Evolutionary conservation across 2,329 filamentous ascomycete species (phyloP).

Genomic region (Aspergillus pseudoglaucus): DNA sequence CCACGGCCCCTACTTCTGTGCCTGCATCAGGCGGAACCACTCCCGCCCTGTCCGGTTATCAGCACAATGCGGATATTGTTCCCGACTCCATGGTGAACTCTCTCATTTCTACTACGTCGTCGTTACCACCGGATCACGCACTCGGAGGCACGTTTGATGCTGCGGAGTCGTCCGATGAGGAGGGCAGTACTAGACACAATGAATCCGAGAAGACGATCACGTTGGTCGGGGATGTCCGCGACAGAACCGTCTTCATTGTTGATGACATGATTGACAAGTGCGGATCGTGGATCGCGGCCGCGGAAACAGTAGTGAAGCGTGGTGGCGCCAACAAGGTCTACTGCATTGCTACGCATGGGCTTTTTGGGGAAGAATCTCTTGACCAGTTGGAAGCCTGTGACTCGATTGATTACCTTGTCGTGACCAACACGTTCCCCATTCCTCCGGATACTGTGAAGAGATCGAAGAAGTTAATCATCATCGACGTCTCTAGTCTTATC

Average conservation of each 20-base stretch:
- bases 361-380: constrained; percentile 85
- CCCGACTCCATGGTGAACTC: constrained; percentile 82
- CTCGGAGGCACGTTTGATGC: constrained; percentile 81
- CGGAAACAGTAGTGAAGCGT: constrained; percentile 91
- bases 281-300: constrained; percentile 93
- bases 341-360: constrained; percentile 92
- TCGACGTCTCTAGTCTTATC: constrained; percentile 82
- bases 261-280: constrained; percentile 99
- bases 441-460: constrained; percentile 62
- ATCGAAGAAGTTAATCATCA: constrained; percentile 75
- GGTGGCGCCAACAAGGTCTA: constrained; percentile 90
- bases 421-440: constrained; percentile 97
- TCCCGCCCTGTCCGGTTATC: constrained; percentile 30
- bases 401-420: constrained; percentile 87
- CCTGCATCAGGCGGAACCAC: constrained; percentile 46
- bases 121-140: constrained; percentile 60
- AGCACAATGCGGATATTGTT: constrained; percentile 47
- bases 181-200: constrained; percentile 47
- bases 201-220: constrained; percentile 92
- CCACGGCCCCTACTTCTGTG: constrained; percentile 58
- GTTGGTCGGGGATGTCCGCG: constrained; percentile 87
- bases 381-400: constrained; percentile 87
- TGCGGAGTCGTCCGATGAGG: constrained; percentile 86
- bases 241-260: constrained; percentile 84
- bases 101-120: constrained; percentile 73